Percentiles rank a stretch among this genome's conserved stretches.
Conservation (phyloP, 2,329 filamentous ascomycete species). For the Amphichorda felina region DNA sequence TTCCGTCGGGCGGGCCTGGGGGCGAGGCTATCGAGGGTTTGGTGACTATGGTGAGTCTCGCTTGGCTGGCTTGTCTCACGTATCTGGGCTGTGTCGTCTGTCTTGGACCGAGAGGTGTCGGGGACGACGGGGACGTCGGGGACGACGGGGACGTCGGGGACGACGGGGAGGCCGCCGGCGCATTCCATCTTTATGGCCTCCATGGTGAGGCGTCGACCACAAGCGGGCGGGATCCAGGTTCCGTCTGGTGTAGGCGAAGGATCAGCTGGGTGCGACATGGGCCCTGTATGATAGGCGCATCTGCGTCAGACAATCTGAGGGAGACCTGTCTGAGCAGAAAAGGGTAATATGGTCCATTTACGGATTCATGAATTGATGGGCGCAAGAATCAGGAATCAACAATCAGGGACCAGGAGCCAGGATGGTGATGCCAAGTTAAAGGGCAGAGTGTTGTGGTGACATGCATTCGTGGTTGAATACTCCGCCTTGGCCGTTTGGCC, state of each 20-base stretch:
- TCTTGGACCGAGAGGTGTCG: no score
- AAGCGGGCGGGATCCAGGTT: neutral
- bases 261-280: neutral
- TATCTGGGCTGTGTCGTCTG: no score
- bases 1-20: neutral
- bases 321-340: neutral
- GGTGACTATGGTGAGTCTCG: neutral
- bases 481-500: no score
- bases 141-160: no score
- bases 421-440: no score
- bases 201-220: neutral
- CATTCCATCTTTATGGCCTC: neutral
- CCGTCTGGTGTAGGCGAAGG: neutral
- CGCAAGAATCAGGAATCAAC: no score
- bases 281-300: neutral
- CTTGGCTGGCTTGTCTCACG: neutral
- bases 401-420: no score
- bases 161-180: neutral
- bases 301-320: neutral
- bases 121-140: no score
- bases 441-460: no score
- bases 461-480: no score
- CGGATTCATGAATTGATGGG: no score
- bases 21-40: neutral
- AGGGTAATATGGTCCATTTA: neutral